These are phyloP conservation scores for Phytophthora litchii DNA, from an alignment of 352 stramenopile genomes.

Conservation along the genomic window DNA sequence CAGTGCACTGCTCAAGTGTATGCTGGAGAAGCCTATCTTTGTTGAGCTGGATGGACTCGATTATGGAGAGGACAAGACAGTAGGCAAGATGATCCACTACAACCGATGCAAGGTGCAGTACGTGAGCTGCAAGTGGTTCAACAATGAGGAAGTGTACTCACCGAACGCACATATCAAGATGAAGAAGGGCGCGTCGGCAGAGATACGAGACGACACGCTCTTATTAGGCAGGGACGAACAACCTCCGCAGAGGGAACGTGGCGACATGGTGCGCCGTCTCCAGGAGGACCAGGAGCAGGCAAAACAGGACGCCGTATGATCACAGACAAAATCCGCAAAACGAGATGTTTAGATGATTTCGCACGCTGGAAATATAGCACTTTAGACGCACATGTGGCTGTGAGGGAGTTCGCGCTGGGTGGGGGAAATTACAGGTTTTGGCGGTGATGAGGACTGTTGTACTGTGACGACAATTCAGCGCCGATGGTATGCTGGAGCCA, in stretches of 20 bases:
- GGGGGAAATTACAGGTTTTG: conserved; percentile 9
- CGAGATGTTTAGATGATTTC: conserved; percentile 24
- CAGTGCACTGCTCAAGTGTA: conserved; percentile 65
- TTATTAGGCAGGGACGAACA: conserved; percentile 57
- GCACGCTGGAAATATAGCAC: conserved; percentile 34
- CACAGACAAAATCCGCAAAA: not conserved
- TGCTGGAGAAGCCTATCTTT: conserved; percentile 67
- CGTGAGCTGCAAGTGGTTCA: conserved; percentile 88
- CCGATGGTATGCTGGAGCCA: too few species aligned
- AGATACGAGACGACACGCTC: conserved; percentile 63
- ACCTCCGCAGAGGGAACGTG: conserved; percentile 19
- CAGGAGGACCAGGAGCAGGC: conserved; percentile 12
- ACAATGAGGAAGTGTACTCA: conserved; percentile 82
- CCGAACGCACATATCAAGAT: conserved; percentile 72
- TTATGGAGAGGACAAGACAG: conserved; percentile 79
- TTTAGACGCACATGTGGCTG: conserved; percentile 27
- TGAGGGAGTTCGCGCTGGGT: conserved; percentile 2
- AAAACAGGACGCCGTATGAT: conserved; percentile 15
- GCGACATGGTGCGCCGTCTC: conserved; percentile 32
- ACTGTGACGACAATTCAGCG: too few species aligned
- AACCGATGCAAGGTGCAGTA: conserved; percentile 80
- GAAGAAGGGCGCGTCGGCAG: conserved; percentile 62
- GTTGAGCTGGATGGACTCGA: conserved; percentile 71
- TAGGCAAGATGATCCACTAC: conserved; percentile 87
- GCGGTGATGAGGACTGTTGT: not conserved